phyloP scores from a whole-genome alignment of 305 asterid species.

The Solanum chacoense region DNA sequence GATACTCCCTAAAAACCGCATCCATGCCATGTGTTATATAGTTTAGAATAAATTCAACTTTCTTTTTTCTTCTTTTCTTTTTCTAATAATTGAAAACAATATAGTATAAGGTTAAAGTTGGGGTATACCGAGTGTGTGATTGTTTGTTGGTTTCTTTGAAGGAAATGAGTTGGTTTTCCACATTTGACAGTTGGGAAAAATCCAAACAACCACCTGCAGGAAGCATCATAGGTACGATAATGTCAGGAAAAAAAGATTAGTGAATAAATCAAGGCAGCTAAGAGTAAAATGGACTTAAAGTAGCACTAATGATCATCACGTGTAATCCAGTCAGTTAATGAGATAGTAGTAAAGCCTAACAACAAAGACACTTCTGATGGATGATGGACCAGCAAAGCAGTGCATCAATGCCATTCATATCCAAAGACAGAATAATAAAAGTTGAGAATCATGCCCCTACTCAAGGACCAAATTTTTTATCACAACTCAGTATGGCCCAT shows the following conservation, averaged over 20 bases:
- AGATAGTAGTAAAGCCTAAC: conserved; percentile 8
- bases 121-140: conserved; percentile 26
- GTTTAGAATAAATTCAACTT: conserved; percentile 21
- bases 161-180: conserved; percentile 28
- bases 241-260: conserved; percentile 17
- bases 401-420: background rate
- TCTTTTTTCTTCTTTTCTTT: background rate
- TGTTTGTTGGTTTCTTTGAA: conserved; percentile 22
- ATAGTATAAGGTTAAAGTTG: conserved; percentile 32
- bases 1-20: conserved; percentile 77
- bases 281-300: conserved; percentile 1
- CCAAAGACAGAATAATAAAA: background rate
- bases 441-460: background rate
- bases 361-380: conserved; percentile 13
- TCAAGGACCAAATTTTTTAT: background rate
- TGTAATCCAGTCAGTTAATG: conserved; percentile 18
- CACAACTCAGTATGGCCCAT: background rate
- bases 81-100: conserved; percentile 14
- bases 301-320: conserved; percentile 25
- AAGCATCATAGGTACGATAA: conserved; percentile 4
- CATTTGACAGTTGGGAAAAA: conserved; percentile 29
- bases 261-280: background rate
- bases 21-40: conserved; percentile 47
- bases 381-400: background rate
- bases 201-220: conserved; percentile 36